Evolutionary conservation across 2,329 filamentous ascomycete genomes (phyloP).

Genomic region (Eutypa lata): DNA sequence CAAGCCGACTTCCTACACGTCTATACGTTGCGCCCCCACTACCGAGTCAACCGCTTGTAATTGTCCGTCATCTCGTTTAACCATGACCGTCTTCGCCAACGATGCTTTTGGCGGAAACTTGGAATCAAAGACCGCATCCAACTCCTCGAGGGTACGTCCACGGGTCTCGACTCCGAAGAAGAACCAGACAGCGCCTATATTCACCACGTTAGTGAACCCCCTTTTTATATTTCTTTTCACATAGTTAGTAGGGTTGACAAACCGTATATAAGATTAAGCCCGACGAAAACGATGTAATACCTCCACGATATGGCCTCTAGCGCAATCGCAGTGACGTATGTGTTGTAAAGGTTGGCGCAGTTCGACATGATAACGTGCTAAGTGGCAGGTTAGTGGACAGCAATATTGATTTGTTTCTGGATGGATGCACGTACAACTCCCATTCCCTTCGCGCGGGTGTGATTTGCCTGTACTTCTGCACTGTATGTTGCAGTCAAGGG

Average conservation of each 20-base stretch:
- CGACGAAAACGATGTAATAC: slow-evolving; percentile 31
- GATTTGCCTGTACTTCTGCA: slow-evolving; percentile 10
- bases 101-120: slow-evolving; percentile 35
- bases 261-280: slow-evolving; percentile 27
- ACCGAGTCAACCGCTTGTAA: background rate
- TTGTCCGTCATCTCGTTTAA: slow-evolving; percentile 16
- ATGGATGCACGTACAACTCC: slow-evolving; percentile 23
- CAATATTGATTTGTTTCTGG: background rate
- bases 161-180: slow-evolving; percentile 29
- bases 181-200: slow-evolving; percentile 20
- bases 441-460: slow-evolving; percentile 18
- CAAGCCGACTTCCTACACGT: too few species aligned
- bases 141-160: slow-evolving; percentile 39
- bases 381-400: background rate
- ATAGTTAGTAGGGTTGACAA: background rate
- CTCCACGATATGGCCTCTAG: slow-evolving; percentile 28
- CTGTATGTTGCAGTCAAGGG: slow-evolving; percentile 14
- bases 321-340: slow-evolving; percentile 28
- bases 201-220: background rate
- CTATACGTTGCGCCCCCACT: too few species aligned
- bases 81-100: slow-evolving; percentile 28
- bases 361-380: slow-evolving; percentile 26
- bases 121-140: slow-evolving; percentile 39
- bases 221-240: background rate
- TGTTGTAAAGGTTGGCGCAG: slow-evolving; percentile 30